phyloP scores from a whole-genome alignment of 139 green algal genomes.

The Coccomyxa sp. region DNA sequence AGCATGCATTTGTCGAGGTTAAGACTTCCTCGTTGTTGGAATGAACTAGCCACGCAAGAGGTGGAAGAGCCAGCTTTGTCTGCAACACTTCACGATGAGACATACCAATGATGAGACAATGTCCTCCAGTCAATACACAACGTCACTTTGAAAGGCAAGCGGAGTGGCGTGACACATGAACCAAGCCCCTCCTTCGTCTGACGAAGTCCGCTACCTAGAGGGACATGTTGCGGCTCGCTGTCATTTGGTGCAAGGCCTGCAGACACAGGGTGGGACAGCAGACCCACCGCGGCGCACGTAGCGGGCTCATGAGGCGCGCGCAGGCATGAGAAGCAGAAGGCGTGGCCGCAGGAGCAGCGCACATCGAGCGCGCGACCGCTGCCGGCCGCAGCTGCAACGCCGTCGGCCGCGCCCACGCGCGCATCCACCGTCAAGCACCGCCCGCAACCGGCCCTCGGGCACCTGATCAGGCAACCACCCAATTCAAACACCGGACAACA shows the following conservation, averaged over 20 bases:
- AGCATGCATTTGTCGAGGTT: no score
- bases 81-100: no score
- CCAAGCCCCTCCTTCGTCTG: no score
- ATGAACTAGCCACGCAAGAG: no score
- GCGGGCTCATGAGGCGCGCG: slow-evolving; percentile 35
- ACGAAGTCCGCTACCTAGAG: no score
- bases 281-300: slow-evolving; percentile 20
- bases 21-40: no score
- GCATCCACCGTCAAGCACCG: not conserved
- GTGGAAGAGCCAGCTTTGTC: no score
- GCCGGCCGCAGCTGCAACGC: not conserved
- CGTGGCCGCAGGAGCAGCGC: slow-evolving; percentile 17
- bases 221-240: not conserved
- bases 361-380: slow-evolving; percentile 3
- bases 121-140: not conserved
- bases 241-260: not conserved
- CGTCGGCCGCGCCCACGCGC: not conserved
- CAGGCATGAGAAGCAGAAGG: slow-evolving; percentile 36
- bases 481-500: not conserved
- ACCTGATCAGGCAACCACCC: slow-evolving; percentile 4
- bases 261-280: not conserved
- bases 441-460: slow-evolving; percentile 5
- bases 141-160: not conserved
- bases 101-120: not conserved
- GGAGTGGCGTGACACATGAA: not conserved